A percentile compares a stretch with the other conserved stretches of the same genome.
phyloP scores from a whole-genome alignment of 768 basidiomycete species.

The Sutorius australiensis region DNA sequence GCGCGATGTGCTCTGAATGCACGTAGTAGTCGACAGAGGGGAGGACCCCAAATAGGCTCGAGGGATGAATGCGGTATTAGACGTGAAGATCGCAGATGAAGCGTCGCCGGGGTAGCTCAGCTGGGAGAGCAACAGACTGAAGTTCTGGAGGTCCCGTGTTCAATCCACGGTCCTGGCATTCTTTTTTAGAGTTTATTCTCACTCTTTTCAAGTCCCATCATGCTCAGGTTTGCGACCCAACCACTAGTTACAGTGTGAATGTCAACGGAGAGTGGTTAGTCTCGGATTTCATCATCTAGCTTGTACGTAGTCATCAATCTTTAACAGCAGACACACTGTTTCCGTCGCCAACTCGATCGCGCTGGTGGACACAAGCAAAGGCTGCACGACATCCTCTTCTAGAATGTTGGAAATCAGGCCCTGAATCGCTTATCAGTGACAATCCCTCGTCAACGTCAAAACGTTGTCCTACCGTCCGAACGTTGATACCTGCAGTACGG shows the following conservation, averaged over 20 bases:
- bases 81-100: rapidly evolving
- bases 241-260: not conserved
- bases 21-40: not conserved
- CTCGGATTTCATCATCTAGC: constrained; percentile 45
- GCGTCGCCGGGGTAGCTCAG: constrained; percentile 61
- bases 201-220: not conserved
- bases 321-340: constrained; percentile 92
- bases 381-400: constrained; percentile 97
- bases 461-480: constrained; percentile 71
- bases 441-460: not conserved
- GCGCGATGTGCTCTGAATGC: not conserved
- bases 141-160: constrained; percentile 75
- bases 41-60: not conserved
- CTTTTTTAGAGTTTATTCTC: constrained; percentile 16
- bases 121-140: constrained; percentile 77
- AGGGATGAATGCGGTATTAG: not conserved
- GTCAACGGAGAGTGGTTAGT: not conserved
- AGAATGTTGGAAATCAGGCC: constrained; percentile 96
- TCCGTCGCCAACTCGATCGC: constrained; percentile 95
- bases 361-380: constrained; percentile 89
- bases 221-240: not conserved
- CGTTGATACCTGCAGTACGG: constrained; percentile 93
- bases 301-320: constrained; percentile 94
- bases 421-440: constrained; percentile 37
- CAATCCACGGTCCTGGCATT: constrained; percentile 74